Evolutionary conservation across 1,139 yeast genomes (phyloP).

Genomic region (Sugiyamaella japonica): DNA sequence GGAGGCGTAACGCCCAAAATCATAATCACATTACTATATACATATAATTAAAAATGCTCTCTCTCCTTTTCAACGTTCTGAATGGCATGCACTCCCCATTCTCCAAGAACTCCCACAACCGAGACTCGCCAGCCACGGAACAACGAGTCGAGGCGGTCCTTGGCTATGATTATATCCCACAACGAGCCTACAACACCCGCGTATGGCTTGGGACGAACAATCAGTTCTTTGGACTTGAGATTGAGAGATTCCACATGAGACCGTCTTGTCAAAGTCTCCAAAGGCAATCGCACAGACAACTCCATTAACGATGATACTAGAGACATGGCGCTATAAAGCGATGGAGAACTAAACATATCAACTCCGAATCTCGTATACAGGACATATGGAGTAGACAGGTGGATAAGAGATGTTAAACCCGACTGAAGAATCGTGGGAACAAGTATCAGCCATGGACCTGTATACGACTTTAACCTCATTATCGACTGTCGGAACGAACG

Average conservation of each 20-base stretch:
- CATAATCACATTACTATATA: background rate
- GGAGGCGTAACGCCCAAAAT: no score
- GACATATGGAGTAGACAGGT: slow-evolving; percentile 71
- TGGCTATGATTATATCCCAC: slow-evolving; percentile 49
- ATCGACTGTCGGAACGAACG: slow-evolving; percentile 44
- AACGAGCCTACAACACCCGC: slow-evolving; percentile 53
- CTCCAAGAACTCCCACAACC: slow-evolving; percentile 71
- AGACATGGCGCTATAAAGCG: slow-evolving; percentile 53
- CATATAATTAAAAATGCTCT: slow-evolving; percentile 31
- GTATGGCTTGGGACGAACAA: slow-evolving; percentile 44
- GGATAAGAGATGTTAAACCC: slow-evolving; percentile 59
- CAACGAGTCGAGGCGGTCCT: slow-evolving; percentile 47
- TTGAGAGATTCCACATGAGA: slow-evolving; percentile 70
- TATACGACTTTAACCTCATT: slow-evolving; percentile 44
- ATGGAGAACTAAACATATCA: slow-evolving; percentile 67
- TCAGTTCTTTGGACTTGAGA: slow-evolving; percentile 30
- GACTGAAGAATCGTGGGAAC: slow-evolving; percentile 65
- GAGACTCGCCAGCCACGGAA: slow-evolving; percentile 95
- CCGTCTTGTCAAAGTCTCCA: slow-evolving; percentile 81
- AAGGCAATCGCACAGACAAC: slow-evolving; percentile 74
- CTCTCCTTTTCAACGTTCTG: slow-evolving; percentile 49
- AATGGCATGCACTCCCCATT: slow-evolving; percentile 75
- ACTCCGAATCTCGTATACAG: slow-evolving; percentile 65
- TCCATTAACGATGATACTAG: slow-evolving; percentile 62
- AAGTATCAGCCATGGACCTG: slow-evolving; percentile 56